A percentile compares a stretch with the other conserved stretches of the same genome.
Conservation (phyloP, 768 basidiomycete genomes). For the Dendrothele bispora region DNA sequence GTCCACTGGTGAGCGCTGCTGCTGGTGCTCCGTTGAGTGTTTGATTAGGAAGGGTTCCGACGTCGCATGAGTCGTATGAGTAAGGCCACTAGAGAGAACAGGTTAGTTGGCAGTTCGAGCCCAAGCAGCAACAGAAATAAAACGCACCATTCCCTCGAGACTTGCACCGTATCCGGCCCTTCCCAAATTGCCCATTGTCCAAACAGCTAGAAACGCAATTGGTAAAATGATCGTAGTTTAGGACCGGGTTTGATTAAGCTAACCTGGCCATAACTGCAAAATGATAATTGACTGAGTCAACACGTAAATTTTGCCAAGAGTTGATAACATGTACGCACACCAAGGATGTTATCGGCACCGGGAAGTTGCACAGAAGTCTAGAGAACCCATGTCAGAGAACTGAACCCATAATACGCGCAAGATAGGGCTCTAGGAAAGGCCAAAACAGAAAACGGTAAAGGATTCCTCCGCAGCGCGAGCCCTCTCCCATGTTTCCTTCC, state of each 20-base stretch:
- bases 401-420: too few species aligned
- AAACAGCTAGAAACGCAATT: constrained; percentile 13
- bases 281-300: neutral
- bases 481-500: too few species aligned
- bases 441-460: too few species aligned
- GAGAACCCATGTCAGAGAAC: too few species aligned
- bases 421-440: too few species aligned
- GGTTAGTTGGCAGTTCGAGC: neutral
- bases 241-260: too few species aligned
- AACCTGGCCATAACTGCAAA: too few species aligned
- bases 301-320: constrained; percentile 13
- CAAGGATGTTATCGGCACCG: constrained; percentile 39
- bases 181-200: constrained; percentile 53
- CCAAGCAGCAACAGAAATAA: neutral
- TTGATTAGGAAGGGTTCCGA: constrained; percentile 58
- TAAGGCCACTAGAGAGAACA: constrained; percentile 39
- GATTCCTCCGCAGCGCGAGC: too few species aligned
- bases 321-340: neutral
- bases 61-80: constrained; percentile 50
- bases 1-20: constrained; percentile 34
- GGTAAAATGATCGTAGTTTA: neutral
- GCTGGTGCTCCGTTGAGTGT: constrained; percentile 43
- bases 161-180: constrained; percentile 71
- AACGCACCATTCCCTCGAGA: constrained; percentile 57
- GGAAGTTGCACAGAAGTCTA: constrained; percentile 56